Conservation (phyloP, 1,284 basidiomycete genomes). For the Melampsora americana region DNA sequence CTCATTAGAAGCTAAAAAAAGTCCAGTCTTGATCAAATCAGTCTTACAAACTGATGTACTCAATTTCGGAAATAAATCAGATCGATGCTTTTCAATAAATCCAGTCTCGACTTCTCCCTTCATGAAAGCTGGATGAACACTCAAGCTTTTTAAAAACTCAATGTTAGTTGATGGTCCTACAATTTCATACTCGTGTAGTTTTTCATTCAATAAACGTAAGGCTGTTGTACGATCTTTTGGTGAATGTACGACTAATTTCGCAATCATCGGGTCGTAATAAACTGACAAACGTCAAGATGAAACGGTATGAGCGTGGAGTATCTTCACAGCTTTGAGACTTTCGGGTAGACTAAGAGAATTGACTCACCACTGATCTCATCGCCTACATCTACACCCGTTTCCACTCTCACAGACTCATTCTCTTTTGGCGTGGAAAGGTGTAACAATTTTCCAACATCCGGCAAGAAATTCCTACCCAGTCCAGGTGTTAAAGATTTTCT, state of each 20-base stretch:
- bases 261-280: slow-evolving; percentile 92
- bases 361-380: slow-evolving; percentile 72
- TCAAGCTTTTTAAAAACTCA: slow-evolving; percentile 76
- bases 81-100: slow-evolving; percentile 69
- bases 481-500: too few species aligned
- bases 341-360: neutral
- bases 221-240: slow-evolving; percentile 82
- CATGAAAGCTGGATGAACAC: slow-evolving; percentile 72
- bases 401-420: slow-evolving; percentile 71
- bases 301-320: neutral
- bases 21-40: slow-evolving; percentile 4
- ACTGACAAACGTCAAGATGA: slow-evolving; percentile 16
- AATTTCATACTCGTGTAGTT: slow-evolving; percentile 80
- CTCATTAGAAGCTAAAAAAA: slow-evolving; percentile 59
- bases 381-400: slow-evolving; percentile 81
- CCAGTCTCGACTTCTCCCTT: slow-evolving; percentile 84
- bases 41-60: slow-evolving; percentile 10
- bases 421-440: slow-evolving; percentile 64
- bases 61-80: slow-evolving; percentile 12
- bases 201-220: slow-evolving; percentile 70
- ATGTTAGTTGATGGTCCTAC: slow-evolving; percentile 88
- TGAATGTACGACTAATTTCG: slow-evolving; percentile 79
- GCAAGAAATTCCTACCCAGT: slow-evolving; percentile 68
- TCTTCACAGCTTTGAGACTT: neutral
- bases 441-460: slow-evolving; percentile 77